Conservation (phyloP, 371 early-diverging fungal species). For the Mucor piriformis region DNA sequence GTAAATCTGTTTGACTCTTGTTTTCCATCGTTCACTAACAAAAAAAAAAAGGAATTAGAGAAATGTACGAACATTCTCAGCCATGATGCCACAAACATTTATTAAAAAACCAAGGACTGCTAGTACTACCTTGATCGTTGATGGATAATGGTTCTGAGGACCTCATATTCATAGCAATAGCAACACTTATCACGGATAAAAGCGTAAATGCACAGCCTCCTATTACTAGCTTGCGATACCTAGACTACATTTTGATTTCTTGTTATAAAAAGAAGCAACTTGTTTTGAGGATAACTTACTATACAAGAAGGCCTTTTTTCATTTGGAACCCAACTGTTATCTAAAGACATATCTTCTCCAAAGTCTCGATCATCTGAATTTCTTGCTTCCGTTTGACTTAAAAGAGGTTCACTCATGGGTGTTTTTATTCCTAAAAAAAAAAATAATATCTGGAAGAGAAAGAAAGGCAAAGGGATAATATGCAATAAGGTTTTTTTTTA, state of each 20-base stretch:
- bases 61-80: not conserved
- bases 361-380: slow-evolving; percentile 6
- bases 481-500: not conserved
- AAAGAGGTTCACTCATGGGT: slow-evolving; percentile 22
- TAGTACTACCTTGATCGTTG: not conserved
- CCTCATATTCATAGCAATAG: not conserved
- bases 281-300: slow-evolving; percentile 1
- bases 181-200: slow-evolving; percentile 12
- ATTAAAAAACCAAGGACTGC: slow-evolving; percentile 1
- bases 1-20: not conserved
- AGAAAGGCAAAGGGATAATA: not conserved
- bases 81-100: not conserved
- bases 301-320: slow-evolving; percentile 13
- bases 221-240: slow-evolving; percentile 16
- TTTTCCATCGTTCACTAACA: not conserved
- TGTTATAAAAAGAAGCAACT: not conserved
- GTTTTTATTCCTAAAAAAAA: not conserved
- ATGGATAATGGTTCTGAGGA: not conserved
- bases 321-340: slow-evolving; percentile 17
- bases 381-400: not conserved
- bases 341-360: slow-evolving; percentile 11
- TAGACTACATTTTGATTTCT: not conserved
- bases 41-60: not conserved
- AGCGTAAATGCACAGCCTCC: slow-evolving; percentile 9
- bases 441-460: not conserved